phyloP scores from a whole-genome alignment of 495 filamentous ascomycete species.

The Penicillium pancosmium region DNA sequence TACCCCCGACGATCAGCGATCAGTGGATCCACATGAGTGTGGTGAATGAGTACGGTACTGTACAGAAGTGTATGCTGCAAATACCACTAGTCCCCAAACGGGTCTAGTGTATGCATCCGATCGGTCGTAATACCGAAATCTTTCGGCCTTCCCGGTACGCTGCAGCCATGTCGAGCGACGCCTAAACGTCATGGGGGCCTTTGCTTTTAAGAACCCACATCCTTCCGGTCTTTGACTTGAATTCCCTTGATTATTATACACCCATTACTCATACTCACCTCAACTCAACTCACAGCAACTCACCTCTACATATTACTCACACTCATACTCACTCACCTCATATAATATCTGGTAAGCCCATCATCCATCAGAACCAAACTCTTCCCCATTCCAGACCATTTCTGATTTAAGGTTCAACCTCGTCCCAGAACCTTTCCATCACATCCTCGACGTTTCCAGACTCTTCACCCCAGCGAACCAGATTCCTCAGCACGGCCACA shows the following conservation, averaged over 20 bases:
- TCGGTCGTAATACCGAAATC: constrained; percentile 12
- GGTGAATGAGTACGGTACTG: background rate
- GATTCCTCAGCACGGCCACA: constrained; percentile 22
- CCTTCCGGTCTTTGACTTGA: background rate
- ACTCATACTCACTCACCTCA: constrained; percentile 15
- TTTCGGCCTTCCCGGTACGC: constrained; percentile 9
- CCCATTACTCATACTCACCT: constrained; percentile 25
- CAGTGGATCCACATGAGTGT: background rate
- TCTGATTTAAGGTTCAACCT: constrained; percentile 23
- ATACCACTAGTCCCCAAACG: constrained; percentile 8
- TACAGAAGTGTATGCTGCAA: background rate
- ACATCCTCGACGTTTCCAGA: constrained; percentile 41
- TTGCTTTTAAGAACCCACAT: constrained; percentile 5
- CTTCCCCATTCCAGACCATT: constrained; percentile 8
- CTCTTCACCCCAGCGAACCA: constrained; percentile 28
- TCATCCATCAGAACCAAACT: constrained; percentile 28
- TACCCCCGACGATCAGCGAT: background rate
- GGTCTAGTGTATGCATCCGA: constrained; percentile 8
- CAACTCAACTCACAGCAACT: background rate
- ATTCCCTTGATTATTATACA: constrained; percentile 1
- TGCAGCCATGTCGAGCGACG: background rate
- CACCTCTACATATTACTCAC: background rate
- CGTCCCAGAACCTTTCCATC: constrained; percentile 14
- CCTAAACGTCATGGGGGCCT: constrained; percentile 19
- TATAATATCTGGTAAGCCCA: constrained; percentile 1